phyloP scores from a whole-genome alignment of 805 yeast genomes.

The Trichomonascus vanleenenianus region DNA sequence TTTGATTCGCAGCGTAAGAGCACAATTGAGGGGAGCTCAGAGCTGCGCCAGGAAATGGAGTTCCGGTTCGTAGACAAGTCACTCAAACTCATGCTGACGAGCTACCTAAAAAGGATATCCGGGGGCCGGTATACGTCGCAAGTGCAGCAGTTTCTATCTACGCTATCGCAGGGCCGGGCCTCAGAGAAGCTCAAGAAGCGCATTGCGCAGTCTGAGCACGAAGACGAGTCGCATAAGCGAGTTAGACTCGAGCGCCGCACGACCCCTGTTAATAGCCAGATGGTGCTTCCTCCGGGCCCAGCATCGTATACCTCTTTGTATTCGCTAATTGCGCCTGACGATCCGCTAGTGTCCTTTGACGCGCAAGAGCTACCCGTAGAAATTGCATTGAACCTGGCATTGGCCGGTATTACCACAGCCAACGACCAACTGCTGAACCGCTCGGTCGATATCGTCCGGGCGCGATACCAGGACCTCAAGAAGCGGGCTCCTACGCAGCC shows the following conservation, averaged over 20 bases:
- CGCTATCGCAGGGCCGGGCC: constrained; percentile 24
- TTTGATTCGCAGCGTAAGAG: constrained; percentile 37
- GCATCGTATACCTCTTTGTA: constrained; percentile 52
- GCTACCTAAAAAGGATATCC: constrained; percentile 17
- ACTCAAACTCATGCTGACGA: constrained; percentile 27
- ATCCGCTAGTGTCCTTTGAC: constrained; percentile 62
- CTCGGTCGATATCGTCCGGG: constrained; percentile 61
- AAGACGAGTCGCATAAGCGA: constrained; percentile 22
- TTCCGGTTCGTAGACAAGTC: constrained; percentile 58
- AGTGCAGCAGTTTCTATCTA: constrained; percentile 24
- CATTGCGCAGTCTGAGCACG: constrained; percentile 25
- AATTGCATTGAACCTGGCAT: constrained; percentile 55
- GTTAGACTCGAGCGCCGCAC: constrained; percentile 14
- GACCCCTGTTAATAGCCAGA: constrained; percentile 16
- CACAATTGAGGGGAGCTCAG: constrained; percentile 10
- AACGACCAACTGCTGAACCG: constrained; percentile 46
- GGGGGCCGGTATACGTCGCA: constrained; percentile 29
- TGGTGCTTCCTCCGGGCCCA: constrained; percentile 21
- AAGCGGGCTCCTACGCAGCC: constrained; percentile 19
- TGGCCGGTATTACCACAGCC: constrained; percentile 54
- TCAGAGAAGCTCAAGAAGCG: constrained; percentile 24
- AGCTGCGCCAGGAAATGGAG: constrained; percentile 41
- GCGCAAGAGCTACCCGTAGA: constrained; percentile 59
- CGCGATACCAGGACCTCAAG: constrained; percentile 50
- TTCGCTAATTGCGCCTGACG: constrained; percentile 52